phyloP scores from a whole-genome alignment of 352 stramenopile species.

The Pilasporangium apinafurcum region DNA sequence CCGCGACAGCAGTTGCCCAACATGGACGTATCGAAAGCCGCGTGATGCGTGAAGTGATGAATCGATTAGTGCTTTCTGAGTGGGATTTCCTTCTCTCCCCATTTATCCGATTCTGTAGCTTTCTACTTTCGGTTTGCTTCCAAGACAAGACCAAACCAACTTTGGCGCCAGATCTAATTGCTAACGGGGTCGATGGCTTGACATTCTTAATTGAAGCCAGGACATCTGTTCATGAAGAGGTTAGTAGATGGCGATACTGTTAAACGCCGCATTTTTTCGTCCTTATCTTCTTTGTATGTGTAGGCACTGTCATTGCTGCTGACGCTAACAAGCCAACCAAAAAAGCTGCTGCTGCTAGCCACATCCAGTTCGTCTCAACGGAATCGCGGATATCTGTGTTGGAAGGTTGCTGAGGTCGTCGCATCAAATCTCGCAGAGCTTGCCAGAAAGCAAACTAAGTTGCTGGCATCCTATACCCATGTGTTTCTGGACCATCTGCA shows the following conservation, averaged over 20 bases:
- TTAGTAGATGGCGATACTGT: too few species aligned
- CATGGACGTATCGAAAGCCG: slow-evolving; percentile 21
- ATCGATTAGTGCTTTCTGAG: slow-evolving; percentile 28
- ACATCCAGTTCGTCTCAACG: slow-evolving; percentile 21
- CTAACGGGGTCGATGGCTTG: slow-evolving; percentile 26
- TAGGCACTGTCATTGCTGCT: slow-evolving; percentile 65
- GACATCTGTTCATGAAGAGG: slow-evolving; percentile 53
- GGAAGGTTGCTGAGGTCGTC: slow-evolving; percentile 58
- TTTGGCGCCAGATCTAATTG: slow-evolving; percentile 32
- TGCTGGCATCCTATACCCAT: slow-evolving; percentile 53
- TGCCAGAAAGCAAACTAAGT: slow-evolving; percentile 20
- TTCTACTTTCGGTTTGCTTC: slow-evolving; percentile 41
- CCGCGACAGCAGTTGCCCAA: slow-evolving; percentile 30
- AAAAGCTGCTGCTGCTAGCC: slow-evolving; percentile 44
- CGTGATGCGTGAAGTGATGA: slow-evolving; percentile 20
- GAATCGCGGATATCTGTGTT: slow-evolving; percentile 34
- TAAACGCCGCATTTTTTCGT: background rate
- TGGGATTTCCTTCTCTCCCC: slow-evolving; percentile 34
- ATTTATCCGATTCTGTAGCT: slow-evolving; percentile 51
- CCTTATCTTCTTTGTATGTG: background rate
- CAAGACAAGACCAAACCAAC: slow-evolving; percentile 16
- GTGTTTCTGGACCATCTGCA: slow-evolving; percentile 78
- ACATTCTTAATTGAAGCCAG: slow-evolving; percentile 25
- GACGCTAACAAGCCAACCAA: slow-evolving; percentile 60
- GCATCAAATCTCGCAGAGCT: slow-evolving; percentile 37